Conservation (phyloP, 2,329 filamentous ascomycete genomes). For the Colletotrichum zoysiae region DNA sequence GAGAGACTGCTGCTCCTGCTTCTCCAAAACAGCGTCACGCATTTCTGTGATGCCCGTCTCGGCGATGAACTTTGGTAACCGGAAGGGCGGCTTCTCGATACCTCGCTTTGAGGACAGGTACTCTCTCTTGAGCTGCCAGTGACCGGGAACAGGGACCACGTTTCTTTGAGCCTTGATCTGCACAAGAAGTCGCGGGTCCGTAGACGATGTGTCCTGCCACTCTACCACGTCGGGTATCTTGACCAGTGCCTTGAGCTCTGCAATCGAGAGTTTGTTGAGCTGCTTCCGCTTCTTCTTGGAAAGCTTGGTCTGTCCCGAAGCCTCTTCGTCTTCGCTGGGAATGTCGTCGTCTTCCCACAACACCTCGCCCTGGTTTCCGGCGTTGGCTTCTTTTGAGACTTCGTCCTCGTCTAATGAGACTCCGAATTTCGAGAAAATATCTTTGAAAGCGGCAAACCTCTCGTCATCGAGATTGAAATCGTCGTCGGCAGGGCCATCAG, state of each 20-base stretch:
- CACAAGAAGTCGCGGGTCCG: conserved; percentile 88
- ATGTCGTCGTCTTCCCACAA: conserved; percentile 89
- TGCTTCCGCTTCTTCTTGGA: conserved; percentile 97
- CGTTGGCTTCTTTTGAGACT: conserved; percentile 72
- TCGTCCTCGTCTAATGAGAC: conserved; percentile 73
- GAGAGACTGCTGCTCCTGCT: conserved; percentile 89
- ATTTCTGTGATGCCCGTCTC: conserved; percentile 98
- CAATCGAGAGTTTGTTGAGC: conserved; percentile 91
- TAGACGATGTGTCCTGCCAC: conserved; percentile 94
- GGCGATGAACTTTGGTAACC: conserved; percentile 94
- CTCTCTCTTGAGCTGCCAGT: conserved; percentile 97
- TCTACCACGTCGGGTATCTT: conserved; percentile 94
- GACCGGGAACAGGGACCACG: conserved; percentile 91
- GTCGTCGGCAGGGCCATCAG: conserved; percentile 68
- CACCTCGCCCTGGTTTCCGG: conserved; percentile 84
- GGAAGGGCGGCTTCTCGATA: conserved; percentile 94
- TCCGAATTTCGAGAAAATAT: conserved; percentile 85
- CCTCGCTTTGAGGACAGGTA: conserved; percentile 97
- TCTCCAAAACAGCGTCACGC: conserved; percentile 95
- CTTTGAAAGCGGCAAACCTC: conserved; percentile 85
- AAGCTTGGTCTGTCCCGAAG: conserved; percentile 73
- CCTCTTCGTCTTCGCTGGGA: conserved; percentile 84
- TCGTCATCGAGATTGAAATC: conserved; percentile 80
- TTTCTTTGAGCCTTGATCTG: conserved; percentile 97
- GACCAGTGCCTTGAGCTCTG: conserved; percentile 93